Evolutionary conservation across 768 basidiomycete genomes (phyloP), one percentile per base, ranked within the genome.

Genomic region (Bullera alba): DNA sequence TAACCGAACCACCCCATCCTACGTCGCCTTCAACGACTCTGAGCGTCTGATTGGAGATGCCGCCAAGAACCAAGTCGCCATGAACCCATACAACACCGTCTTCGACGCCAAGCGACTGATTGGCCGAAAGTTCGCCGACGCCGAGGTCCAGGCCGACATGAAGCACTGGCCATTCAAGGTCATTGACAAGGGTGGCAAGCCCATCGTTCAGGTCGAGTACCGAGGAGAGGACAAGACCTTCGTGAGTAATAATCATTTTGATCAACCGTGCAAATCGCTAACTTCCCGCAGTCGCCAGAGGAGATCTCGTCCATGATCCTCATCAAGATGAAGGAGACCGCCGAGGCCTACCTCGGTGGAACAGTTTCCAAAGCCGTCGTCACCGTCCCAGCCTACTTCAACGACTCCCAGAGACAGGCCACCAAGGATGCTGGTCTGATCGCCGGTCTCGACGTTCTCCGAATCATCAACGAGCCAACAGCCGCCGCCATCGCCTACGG

Each of bases 21-120:
- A 92, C 74, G 91, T 95, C 75, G 83, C 91, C 44, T 93, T 93
- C 79, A 86, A 87, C 58, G 87, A 88, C 67, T 84, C 78, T 56
- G 93, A 96, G 80, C 91, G 93, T 78, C 81, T 97, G 63, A 96
- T 97, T 72, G 93, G 92, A 68, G 93, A 97, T 80, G 93, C 93
- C 63, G 93, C 93, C 48, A 96, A 96, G 79, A 96, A 96, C 76
- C 74, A 76, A 61, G 87, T 88, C 75, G 91, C 91, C 53, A 92
- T 95, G 90, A 97, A 96, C 81, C 92, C 91, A 50, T 80, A 83
- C 76, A 89, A 93, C 77, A 87, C 87, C 63, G 91, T 96, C 63
- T 96, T 95, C 76, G 92, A 95, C 74, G 92, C 92, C 39, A 96
- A 96, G 79, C 92, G 92, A 77, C 81, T 95, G 59, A 96, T 96